Percentiles rank a stretch among this genome's conserved stretches.
Conservation (phyloP, 192 early-diverging fungal species). For the Gaertneriomyces sp. region DNA sequence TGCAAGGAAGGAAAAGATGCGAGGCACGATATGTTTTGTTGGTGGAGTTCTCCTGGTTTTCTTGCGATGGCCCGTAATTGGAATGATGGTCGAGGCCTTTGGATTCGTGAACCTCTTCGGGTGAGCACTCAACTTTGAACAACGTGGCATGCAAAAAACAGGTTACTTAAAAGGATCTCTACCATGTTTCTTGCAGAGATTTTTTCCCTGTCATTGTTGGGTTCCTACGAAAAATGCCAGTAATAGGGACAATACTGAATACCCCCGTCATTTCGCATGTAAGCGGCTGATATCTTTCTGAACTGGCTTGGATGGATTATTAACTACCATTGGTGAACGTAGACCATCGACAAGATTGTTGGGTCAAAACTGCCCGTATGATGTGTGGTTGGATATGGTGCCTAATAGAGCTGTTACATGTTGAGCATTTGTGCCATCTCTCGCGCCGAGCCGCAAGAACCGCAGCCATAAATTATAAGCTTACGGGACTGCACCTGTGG, state of each 20-base stretch:
- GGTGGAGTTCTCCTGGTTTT: slow-evolving; percentile 85
- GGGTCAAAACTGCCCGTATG: slow-evolving; percentile 60
- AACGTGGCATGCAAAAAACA: neutral
- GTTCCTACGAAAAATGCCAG: slow-evolving; percentile 81
- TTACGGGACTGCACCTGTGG: too few relatives aligned
- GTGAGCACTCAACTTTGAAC: slow-evolving; percentile 38
- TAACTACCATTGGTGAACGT: neutral
- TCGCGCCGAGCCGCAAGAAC: too few relatives aligned
- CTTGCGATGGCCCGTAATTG: slow-evolving; percentile 83
- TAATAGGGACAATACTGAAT: slow-evolving; percentile 84
- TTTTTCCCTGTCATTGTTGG: slow-evolving; percentile 92
- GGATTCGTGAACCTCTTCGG: slow-evolving; percentile 98
- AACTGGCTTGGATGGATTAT: neutral
- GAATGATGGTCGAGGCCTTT: slow-evolving; percentile 84
- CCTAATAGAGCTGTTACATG: too few relatives aligned
- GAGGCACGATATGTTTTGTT: slow-evolving; percentile 87
- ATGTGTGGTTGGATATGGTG: neutral
- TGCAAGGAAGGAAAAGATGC: slow-evolving; percentile 76
- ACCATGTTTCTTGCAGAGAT: slow-evolving; percentile 58
- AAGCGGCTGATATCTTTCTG: neutral
- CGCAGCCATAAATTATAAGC: too few relatives aligned
- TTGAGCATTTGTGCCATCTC: too few relatives aligned
- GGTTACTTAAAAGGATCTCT: neutral
- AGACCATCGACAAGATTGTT: slow-evolving; percentile 51
- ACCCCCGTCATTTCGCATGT: slow-evolving; percentile 75